These are phyloP conservation scores for Discostella pseudostelligera DNA, from an alignment of 108 stramenopile species.

Conservation along the genomic window DNA sequence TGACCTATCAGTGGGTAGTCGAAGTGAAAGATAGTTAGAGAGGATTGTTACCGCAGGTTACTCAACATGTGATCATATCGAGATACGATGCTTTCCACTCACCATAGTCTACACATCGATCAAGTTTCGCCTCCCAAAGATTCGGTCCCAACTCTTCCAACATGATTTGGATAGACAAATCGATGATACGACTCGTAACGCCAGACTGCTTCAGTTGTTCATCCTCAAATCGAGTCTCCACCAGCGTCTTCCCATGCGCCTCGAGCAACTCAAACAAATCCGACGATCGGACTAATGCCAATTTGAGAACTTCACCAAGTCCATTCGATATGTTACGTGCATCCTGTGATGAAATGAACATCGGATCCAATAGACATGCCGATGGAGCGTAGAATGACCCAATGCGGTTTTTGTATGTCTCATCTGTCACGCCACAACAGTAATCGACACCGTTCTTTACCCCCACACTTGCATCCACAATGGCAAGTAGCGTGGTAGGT, in stretches of 20 bases:
- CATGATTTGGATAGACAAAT: conserved; percentile 95
- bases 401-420: conserved; percentile 95
- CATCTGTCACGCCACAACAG: conserved; percentile 73
- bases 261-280: conserved; percentile 93
- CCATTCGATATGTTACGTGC: conserved; percentile 88
- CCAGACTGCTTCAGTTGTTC: conserved; percentile 55
- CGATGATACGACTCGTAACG: conserved; percentile 86
- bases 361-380: conserved; percentile 80
- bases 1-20: conserved; percentile 55
- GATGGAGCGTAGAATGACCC: conserved; percentile 94
- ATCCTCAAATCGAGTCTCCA: conserved; percentile 68
- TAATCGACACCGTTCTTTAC: conserved; percentile 97
- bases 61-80: not conserved
- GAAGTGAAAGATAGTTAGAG: conserved; percentile 15
- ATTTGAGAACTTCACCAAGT: conserved; percentile 95
- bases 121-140: conserved; percentile 92
- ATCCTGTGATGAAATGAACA: conserved; percentile 90
- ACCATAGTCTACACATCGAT: conserved; percentile 92
- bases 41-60: not conserved
- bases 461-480: conserved; percentile 96
- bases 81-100: conserved; percentile 26
- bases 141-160: conserved; percentile 96
- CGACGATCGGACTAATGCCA: conserved; percentile 86
- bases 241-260: conserved; percentile 83
- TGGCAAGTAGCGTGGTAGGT: conserved; percentile 93